These are phyloP conservation scores for Hymenoscyphus albidus DNA, from an alignment of 2,329 filamentous ascomycete genomes.

Conservation along the genomic window DNA sequence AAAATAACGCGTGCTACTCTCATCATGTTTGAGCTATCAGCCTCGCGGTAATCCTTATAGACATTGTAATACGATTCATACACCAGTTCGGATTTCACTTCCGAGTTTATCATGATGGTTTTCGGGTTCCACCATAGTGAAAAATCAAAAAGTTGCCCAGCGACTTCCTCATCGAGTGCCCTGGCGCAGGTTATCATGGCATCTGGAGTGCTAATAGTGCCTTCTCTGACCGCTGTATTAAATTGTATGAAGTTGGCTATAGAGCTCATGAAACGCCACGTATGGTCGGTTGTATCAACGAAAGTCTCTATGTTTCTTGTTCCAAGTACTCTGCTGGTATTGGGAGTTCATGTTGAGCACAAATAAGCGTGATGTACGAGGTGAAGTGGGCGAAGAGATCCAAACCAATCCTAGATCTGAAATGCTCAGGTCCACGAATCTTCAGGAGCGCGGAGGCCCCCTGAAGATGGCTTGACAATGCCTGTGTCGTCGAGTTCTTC, in stretches of 20 bases:
- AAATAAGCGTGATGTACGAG: conserved; percentile 47
- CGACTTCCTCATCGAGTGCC: background rate
- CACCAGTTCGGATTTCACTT: conserved; percentile 7
- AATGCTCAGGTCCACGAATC: conserved; percentile 45
- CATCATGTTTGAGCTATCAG: conserved; percentile 14
- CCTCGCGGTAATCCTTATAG: conserved; percentile 14
- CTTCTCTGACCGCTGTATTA: conserved; percentile 10
- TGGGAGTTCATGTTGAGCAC: conserved; percentile 46
- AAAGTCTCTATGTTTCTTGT: conserved; percentile 40
- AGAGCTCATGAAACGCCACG: conserved; percentile 5
- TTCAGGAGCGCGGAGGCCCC: conserved; percentile 46
- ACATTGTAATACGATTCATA: conserved; percentile 18
- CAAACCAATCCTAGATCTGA: conserved; percentile 43
- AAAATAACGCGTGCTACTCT: conserved; percentile 16
- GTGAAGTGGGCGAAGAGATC: conserved; percentile 53
- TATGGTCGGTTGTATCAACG: conserved; percentile 12
- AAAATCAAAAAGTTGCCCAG: background rate
- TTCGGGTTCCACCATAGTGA: conserved; percentile 1
- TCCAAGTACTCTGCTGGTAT: conserved; percentile 45
- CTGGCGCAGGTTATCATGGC: conserved; percentile 1
- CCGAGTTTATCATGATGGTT: background rate
- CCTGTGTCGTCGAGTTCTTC: conserved; percentile 23
- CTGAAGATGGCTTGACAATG: conserved; percentile 50
- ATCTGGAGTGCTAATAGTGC: background rate
- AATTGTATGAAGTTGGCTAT: conserved; percentile 13